phyloP scores from a whole-genome alignment of 148 eudicot species.

The Drosera capensis region DNA sequence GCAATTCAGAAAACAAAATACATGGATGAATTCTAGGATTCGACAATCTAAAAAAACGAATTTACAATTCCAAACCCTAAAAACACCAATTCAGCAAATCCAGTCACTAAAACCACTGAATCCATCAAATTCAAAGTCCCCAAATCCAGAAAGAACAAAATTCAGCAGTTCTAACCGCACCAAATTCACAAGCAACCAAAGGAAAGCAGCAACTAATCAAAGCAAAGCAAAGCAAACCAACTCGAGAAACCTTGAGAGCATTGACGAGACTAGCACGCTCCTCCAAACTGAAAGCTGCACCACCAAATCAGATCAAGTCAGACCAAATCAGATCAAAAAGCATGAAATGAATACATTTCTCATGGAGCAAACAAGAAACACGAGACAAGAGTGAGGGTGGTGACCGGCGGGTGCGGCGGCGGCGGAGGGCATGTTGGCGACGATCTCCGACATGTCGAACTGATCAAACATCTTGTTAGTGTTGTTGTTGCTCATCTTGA shows the following conservation, averaged over 20 bases:
- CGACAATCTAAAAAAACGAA: constrained; percentile 8
- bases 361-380: background rate
- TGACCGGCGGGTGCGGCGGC: constrained; percentile 38
- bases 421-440: constrained; percentile 62
- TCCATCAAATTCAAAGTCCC: background rate
- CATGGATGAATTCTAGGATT: background rate
- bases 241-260: constrained; percentile 80
- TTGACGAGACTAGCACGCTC: constrained; percentile 83
- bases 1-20: background rate
- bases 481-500: constrained; percentile 42
- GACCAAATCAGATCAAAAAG: no score
- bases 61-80: background rate
- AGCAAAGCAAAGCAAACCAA: no score
- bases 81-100: constrained; percentile 1
- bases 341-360: constrained; percentile 3
- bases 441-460: constrained; percentile 59
- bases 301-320: no score
- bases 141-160: background rate
- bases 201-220: no score
- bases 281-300: constrained; percentile 58
- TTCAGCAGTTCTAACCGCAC: no score
- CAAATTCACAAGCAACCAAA: no score
- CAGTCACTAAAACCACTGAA: constrained; percentile 1
- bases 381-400: background rate
- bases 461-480: no score